Evolutionary conservation across 441 rosid species (phyloP).

Genomic region (Euphorbia celastroides): DNA sequence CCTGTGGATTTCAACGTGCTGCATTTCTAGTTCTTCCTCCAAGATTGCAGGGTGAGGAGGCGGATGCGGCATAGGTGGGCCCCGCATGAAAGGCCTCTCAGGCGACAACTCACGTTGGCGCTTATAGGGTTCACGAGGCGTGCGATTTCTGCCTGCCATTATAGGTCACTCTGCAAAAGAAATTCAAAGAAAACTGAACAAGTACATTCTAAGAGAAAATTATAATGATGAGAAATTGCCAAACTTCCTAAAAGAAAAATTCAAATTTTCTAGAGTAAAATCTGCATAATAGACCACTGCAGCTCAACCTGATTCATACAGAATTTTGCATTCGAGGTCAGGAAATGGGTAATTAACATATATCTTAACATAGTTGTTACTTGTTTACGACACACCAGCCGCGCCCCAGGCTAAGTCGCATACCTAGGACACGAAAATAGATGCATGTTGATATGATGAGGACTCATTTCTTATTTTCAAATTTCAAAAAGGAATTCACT

Average conservation of each 20-base stretch:
- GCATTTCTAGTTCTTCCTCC: conserved; percentile 89
- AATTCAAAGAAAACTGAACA: background rate
- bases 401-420: no score
- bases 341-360: no score
- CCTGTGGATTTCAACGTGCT: conserved; percentile 70
- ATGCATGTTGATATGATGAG: background rate
- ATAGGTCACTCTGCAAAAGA: conserved; percentile 5
- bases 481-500: no score
- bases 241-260: no score
- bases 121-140: conserved; percentile 58
- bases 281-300: background rate
- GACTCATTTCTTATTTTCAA: no score
- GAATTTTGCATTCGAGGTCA: no score
- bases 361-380: no score
- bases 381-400: no score
- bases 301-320: no score
- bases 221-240: background rate
- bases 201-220: background rate
- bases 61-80: conserved; percentile 52
- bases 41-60: conserved; percentile 71
- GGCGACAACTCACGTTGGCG: conserved; percentile 61
- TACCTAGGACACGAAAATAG: no score
- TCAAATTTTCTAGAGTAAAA: background rate
- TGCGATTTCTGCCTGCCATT: conserved; percentile 87
- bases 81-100: conserved; percentile 60